Base-by-base conservation (phyloP, 2,329 filamentous ascomycete species). In the Clonostachys sp. region DNA sequence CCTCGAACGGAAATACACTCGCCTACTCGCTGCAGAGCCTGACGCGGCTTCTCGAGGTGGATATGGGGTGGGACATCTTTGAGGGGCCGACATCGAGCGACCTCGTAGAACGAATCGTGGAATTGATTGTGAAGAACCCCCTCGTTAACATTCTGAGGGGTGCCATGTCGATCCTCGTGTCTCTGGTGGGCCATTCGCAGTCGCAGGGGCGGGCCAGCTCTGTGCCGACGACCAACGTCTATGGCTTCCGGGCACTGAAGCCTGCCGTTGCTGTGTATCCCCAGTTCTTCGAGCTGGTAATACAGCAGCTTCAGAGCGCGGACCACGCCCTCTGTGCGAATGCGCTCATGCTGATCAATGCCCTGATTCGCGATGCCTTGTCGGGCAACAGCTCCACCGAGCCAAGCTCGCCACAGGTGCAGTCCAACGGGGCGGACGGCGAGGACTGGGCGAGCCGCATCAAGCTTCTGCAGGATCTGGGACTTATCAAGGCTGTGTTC, bases 311-410 rank as follows among this genome's bases (percentile, higher is more conserved):
- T 50, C 90, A 91, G 50, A 95, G 91, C 16, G 92, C 91, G 42
- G 94, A 99, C 64, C 94, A 99, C 69, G 89, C 91, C 5, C 78
- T 99, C 33, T 97, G 94, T 70, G 92, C 91, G 53, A 97, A 96
- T 69, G 89, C 94, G 2, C 77, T 99, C 46, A 94, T 96, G 75
- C 75, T 99, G 48, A 89, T 99, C 66, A 99, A 99, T 64, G 90
- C 92, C 1, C 75, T 99, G 42, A 95, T 97, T 73, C 81, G 94
- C 45, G 94, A 99, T 64, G 88, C 91, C 6, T 84, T 97, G 45
- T 87, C 87, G 30, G 84, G 81, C 58, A 89, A 92, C 45, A 75
- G 75, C 41, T 80, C 85, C 49, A 51, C 81, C 58, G 89, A 91
- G 45, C 74, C 75, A 39, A 80, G 85, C 50, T 50, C 57, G 41